Evolutionary conservation across 169 alveolate species (phyloP), one percentile per base, ranked within the genome.

Genomic region (Nephromyces sp.): DNA sequence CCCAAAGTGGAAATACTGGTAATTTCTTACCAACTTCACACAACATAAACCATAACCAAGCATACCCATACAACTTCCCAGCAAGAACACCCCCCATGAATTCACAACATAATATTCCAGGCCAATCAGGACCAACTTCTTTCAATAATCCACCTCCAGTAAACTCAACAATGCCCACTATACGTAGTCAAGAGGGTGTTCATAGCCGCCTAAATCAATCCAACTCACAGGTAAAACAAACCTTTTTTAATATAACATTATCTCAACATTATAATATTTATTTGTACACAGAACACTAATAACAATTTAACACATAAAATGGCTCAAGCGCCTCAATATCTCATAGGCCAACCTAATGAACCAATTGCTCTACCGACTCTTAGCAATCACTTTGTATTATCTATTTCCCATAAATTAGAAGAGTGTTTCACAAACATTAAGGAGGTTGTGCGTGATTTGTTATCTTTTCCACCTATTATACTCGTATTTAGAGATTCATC

Each of bases 361-460:
- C 21, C 33, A 24, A 61, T 32, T 51, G 64, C 68, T 8, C 66
- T 32, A 0, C 30, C 21, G 21, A 6, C 35, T 66, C 72, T 66
- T 21, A 4, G 29, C 62, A 66, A 32, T 32, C 6, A 61, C 24
- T 29, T 6, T 6, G 21, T 64, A 25, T 64, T 52, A 1, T 34
- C 25, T 0, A 57, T 70, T 21, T 8, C 62, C 61, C 43, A 32
- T 30, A 6, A 69, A 4, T 43, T 70, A 5, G 68, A 70, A 27
- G 76, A 52, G 28, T 70, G 76, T 22, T 25, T 70, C 6, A 61
- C 22, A 4, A 57, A 33, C 8, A 22, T 70, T 24, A 15, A 34
- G 24, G 76, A 70, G 62, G 76, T 33, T 2, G 76, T 70, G 15
- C 62, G 31, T 22, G 76, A 57, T 27, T 27, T 70, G 34, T 70